Conservation (phyloP, 805 yeast species). For the Lipomyces mesembrius region DNA sequence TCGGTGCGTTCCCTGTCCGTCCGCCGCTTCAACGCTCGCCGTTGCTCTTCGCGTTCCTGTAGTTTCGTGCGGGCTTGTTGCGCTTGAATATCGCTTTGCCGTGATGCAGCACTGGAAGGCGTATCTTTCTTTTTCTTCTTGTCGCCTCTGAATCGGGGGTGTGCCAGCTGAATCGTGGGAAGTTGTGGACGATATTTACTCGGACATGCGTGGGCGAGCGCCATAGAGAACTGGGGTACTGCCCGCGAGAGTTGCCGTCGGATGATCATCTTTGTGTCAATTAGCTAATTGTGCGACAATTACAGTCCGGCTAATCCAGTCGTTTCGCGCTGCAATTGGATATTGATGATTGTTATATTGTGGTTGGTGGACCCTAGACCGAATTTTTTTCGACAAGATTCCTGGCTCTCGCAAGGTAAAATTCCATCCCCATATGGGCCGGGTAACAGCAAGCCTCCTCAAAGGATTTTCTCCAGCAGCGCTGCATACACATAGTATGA, state of each 20-base stretch:
- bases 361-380: background rate
- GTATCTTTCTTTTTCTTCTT: slow-evolving; percentile 2
- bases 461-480: background rate
- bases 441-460: background rate
- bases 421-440: background rate
- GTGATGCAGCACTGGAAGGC: background rate
- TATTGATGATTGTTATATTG: background rate
- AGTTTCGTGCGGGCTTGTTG: slow-evolving; percentile 11
- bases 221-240: background rate
- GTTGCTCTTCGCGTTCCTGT: slow-evolving; percentile 40
- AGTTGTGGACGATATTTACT: background rate
- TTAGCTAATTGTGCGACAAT: background rate
- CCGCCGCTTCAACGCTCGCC: slow-evolving; percentile 40
- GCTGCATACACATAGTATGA: no score
- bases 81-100: slow-evolving; percentile 4
- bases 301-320: background rate
- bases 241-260: background rate
- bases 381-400: background rate
- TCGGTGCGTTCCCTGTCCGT: slow-evolving; percentile 42
- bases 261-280: background rate
- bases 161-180: background rate
- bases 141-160: slow-evolving; percentile 5
- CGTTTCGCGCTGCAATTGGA: background rate
- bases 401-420: no score
- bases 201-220: background rate